These are phyloP conservation scores for Penicillium bialowiezense DNA, from an alignment of 495 filamentous ascomycete species.

Conservation along the genomic window DNA sequence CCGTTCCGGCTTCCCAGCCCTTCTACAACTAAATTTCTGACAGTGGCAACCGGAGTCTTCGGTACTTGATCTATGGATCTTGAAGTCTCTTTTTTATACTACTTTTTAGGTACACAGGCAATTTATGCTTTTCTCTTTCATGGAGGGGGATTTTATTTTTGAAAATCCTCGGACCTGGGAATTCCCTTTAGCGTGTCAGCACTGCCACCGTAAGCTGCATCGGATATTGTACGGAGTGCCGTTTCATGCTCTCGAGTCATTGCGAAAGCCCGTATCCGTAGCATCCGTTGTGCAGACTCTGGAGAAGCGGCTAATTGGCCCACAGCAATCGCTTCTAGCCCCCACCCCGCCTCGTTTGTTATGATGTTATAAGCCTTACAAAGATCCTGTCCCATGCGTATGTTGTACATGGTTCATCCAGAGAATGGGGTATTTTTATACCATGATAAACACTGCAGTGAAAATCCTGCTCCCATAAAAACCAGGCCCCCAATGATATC, in stretches of 20 bases:
- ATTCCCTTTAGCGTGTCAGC: too few relatives aligned
- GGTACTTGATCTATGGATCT: constrained; percentile 4
- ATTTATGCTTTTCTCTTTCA: too few relatives aligned
- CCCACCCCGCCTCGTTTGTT: background rate
- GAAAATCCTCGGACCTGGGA: too few relatives aligned
- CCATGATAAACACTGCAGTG: too few relatives aligned
- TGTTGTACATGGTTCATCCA: too few relatives aligned
- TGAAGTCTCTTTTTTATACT: too few relatives aligned
- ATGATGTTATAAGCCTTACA: background rate
- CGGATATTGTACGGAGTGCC: background rate
- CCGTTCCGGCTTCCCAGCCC: constrained; percentile 6
- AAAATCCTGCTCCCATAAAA: too few relatives aligned
- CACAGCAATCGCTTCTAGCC: background rate
- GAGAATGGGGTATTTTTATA: too few relatives aligned
- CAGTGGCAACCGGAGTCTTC: constrained; percentile 31
- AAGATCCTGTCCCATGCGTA: background rate
- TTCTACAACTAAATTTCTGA: constrained; percentile 21
- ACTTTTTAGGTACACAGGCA: too few relatives aligned
- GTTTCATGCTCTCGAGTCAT: background rate
- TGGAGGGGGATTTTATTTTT: too few relatives aligned
- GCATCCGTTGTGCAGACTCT: constrained; percentile 1
- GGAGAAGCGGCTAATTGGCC: constrained; percentile 2
- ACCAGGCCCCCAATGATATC: too few relatives aligned
- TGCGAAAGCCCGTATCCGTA: background rate
- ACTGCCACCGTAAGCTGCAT: constrained; percentile 4